phyloP scores from a whole-genome alignment of 2,329 filamentous ascomycete species.

The Calonectria crousiana region DNA sequence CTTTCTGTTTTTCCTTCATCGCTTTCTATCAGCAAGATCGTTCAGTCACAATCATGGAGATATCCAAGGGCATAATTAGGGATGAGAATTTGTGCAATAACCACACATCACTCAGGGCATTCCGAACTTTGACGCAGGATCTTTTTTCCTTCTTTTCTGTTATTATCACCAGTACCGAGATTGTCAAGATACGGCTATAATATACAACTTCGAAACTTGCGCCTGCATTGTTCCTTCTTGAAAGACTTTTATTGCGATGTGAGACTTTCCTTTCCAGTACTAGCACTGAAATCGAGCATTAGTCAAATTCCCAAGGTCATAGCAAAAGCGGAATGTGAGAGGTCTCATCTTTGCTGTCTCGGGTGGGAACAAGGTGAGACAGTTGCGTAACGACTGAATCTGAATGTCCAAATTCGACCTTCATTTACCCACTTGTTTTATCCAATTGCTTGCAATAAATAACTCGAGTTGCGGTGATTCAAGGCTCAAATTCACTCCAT shows the following conservation, averaged over 20 bases:
- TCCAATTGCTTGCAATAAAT: neutral
- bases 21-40: neutral
- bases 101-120: neutral
- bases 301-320: neutral
- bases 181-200: neutral
- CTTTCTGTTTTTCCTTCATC: neutral
- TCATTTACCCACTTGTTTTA: neutral
- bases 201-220: neutral
- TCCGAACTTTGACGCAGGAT: neutral
- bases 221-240: neutral
- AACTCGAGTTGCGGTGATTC: neutral
- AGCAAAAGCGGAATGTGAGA: neutral
- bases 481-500: neutral
- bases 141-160: neutral
- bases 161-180: neutral
- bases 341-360: neutral
- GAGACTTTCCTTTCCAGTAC: neutral
- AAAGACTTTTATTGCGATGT: neutral
- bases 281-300: neutral
- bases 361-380: neutral
- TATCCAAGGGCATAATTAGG: neutral
- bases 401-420: neutral
- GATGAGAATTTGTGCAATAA: neutral
- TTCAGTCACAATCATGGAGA: neutral
- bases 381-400: neutral